phyloP scores from a whole-genome alignment of 768 basidiomycete genomes.

The Rhizopogon vulgaris region DNA sequence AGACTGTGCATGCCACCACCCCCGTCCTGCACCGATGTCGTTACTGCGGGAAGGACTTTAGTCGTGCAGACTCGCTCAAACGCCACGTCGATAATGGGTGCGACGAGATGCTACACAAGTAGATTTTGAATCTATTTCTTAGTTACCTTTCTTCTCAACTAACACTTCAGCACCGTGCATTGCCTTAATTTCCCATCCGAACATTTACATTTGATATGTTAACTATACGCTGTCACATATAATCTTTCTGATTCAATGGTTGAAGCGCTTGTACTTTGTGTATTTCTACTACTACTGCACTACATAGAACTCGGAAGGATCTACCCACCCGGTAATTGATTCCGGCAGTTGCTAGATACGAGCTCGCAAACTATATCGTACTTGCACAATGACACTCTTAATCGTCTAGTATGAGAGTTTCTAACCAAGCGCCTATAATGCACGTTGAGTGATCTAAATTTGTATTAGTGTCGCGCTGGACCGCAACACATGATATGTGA shows the following conservation, averaged over 20 bases:
- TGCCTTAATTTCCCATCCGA: neutral
- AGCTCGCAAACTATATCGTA: neutral
- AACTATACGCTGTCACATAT: constrained; percentile 3
- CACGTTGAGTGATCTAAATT: neutral
- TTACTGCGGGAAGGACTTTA: constrained; percentile 73
- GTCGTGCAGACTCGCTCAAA: constrained; percentile 74
- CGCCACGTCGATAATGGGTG: constrained; percentile 80
- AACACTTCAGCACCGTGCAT: neutral
- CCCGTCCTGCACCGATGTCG: constrained; percentile 66
- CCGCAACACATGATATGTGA: no score
- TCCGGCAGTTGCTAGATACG: neutral
- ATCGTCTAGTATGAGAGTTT: neutral
- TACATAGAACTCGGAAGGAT: constrained; percentile 14
- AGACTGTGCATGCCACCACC: constrained; percentile 63
- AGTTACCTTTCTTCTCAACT: neutral
- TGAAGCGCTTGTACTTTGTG: constrained; percentile 6
- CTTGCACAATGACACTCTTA: neutral
- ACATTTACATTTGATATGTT: neutral
- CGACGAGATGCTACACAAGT: constrained; percentile 48
- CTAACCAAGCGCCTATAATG: neutral
- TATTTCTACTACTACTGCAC: constrained; percentile 6
- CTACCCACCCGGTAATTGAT: neutral
- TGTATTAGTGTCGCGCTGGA: no score
- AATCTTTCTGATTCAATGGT: neutral
- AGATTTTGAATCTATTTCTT: constrained; percentile 10